Evolutionary conservation across 2,329 filamentous ascomycete genomes (phyloP).

Genomic region (Beauveria medogensis): DNA sequence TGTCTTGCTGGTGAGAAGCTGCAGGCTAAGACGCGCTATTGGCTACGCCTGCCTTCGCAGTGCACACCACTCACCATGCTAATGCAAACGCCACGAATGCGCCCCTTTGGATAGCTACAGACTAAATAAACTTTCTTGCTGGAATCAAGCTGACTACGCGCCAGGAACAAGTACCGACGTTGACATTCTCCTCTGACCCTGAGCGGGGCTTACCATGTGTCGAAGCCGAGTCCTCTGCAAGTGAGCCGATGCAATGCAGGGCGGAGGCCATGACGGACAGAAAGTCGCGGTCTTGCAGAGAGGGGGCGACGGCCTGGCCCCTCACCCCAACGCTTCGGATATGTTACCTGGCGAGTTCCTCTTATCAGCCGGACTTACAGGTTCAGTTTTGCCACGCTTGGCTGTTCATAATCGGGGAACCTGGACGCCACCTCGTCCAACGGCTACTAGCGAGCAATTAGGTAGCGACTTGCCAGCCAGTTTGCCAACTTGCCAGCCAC

Average conservation of each 20-base stretch:
- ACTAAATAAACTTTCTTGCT: not conserved
- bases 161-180: conserved; percentile 1
- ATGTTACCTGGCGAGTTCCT: not conserved
- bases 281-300: not conserved
- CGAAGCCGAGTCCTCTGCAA: not conserved
- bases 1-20: not conserved
- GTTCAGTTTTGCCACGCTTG: not conserved
- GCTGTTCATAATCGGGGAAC: not conserved
- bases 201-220: conserved; percentile 1
- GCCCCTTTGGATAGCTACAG: not conserved
- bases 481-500: not conserved
- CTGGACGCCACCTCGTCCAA: not conserved
- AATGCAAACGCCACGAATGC: conserved; percentile 1
- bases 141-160: not conserved
- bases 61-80: not conserved
- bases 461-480: not conserved
- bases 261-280: not conserved
- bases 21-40: not conserved
- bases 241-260: not conserved
- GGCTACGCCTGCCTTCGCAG: not conserved
- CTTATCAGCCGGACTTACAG: not conserved
- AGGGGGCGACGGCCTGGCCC: not conserved
- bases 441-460: not conserved
- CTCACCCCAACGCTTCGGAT: not conserved
- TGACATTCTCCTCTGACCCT: not conserved